phyloP scores from a whole-genome alignment of 2,329 filamentous ascomycete species.

The Fonsecaea pedrosoi region DNA sequence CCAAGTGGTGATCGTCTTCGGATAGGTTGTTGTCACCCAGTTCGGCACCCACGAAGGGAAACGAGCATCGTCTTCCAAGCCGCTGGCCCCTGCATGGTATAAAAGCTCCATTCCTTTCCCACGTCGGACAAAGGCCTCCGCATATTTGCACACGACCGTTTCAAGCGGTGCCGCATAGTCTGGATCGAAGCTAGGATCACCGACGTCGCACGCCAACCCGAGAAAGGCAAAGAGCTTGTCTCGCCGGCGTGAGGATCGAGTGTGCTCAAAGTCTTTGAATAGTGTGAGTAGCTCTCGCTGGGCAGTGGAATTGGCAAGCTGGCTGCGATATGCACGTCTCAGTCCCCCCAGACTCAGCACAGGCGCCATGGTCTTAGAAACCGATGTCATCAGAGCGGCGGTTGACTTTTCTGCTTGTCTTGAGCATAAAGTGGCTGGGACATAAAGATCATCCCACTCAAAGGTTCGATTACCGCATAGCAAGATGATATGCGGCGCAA shows the following conservation, averaged over 20 bases:
- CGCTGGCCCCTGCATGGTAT: neutral
- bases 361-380: neutral
- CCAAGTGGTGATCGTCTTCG: slow-evolving; percentile 1
- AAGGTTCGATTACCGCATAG: neutral
- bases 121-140: neutral
- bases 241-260: neutral
- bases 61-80: neutral
- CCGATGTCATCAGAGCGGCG: neutral
- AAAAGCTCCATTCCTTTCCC: neutral
- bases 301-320: neutral
- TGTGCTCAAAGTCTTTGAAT: slow-evolving; percentile 2
- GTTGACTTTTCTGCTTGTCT: slow-evolving; percentile 1
- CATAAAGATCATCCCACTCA: slow-evolving; percentile 5
- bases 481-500: slow-evolving; percentile 1
- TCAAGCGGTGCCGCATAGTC: slow-evolving; percentile 5
- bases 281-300: slow-evolving; percentile 2
- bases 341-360: neutral
- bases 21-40: slow-evolving; percentile 1
- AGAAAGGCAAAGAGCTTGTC: slow-evolving; percentile 7
- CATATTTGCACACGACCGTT: neutral
- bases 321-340: slow-evolving; percentile 2
- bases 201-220: neutral
- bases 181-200: neutral
- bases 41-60: slow-evolving; percentile 3
- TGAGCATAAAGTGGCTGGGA: neutral